Conservation (phyloP, 768 basidiomycete species). For the Suillus alpinus region DNA sequence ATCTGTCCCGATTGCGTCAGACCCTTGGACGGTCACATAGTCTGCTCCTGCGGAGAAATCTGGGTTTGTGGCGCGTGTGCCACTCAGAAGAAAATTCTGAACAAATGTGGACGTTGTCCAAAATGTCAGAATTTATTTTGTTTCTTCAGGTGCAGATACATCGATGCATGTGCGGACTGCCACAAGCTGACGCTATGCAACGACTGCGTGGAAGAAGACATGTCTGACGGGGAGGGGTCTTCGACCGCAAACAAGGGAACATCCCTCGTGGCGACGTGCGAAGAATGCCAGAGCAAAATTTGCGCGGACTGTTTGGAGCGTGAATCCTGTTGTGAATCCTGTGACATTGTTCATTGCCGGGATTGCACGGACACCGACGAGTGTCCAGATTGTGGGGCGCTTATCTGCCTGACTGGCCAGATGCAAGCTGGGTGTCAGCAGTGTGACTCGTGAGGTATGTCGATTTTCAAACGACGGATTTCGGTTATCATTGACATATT, state of each 20-base stretch:
- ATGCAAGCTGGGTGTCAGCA: not conserved
- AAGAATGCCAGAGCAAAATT: not conserved
- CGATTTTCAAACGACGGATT: not conserved
- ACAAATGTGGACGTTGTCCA: slow-evolving; percentile 8
- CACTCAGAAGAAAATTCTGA: not conserved
- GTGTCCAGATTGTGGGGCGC: not conserved
- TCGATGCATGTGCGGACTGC: slow-evolving; percentile 18
- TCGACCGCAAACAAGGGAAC: not conserved
- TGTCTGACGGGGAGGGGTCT: not conserved
- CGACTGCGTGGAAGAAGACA: slow-evolving; percentile 25
- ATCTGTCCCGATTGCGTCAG: not conserved
- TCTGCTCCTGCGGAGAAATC: not conserved
- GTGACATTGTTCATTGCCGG: not conserved
- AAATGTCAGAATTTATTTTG: slow-evolving; percentile 19
- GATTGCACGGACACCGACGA: not conserved
- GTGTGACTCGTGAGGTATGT: not conserved
- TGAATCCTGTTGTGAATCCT: not conserved
- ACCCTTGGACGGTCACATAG: not conserved
- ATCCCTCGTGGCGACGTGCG: not conserved
- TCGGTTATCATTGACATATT: not conserved
- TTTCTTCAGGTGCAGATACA: slow-evolving; percentile 21
- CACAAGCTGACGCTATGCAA: slow-evolving; percentile 19
- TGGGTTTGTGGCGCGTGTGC: not conserved
- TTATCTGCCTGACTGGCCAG: not conserved
- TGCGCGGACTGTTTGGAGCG: not conserved